A percentile compares a stretch with the other conserved stretches of the same genome.
Conservation (phyloP, 805 yeast genomes). For the Candida xyloterini region DNA sequence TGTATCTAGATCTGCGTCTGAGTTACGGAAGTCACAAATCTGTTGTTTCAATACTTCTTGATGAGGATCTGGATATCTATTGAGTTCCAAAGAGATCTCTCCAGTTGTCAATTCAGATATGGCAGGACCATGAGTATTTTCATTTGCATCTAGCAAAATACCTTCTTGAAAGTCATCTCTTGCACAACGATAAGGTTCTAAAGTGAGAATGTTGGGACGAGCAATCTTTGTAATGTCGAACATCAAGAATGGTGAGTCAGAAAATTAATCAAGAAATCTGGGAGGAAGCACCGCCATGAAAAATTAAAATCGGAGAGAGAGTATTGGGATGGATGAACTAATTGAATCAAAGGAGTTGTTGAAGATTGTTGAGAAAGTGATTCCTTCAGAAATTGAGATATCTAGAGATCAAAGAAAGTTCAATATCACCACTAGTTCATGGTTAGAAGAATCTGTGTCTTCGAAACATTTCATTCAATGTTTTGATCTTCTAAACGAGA, state of each 20-base stretch:
- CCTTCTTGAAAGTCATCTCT: conserved; percentile 93
- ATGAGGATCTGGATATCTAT: conserved; percentile 97
- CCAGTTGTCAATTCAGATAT: conserved; percentile 40
- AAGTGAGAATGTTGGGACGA: conserved; percentile 77
- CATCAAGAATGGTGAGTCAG: conserved; percentile 11
- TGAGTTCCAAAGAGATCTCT: conserved; percentile 56
- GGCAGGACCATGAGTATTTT: conserved; percentile 91
- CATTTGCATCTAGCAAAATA: conserved; percentile 89
- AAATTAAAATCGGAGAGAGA: neutral
- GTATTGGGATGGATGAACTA: neutral
- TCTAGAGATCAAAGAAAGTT: neutral
- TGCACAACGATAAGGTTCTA: conserved; percentile 95
- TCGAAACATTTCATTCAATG: conserved; percentile 9
- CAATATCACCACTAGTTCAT: neutral
- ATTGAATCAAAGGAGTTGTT: neutral
- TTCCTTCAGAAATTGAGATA: neutral
- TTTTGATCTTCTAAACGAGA: conserved; percentile 24
- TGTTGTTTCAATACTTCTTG: conserved; percentile 72
- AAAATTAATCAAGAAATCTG: too few species aligned
- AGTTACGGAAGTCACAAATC: conserved; percentile 69
- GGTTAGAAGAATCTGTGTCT: conserved; percentile 9
- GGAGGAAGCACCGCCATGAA: conserved; percentile 4
- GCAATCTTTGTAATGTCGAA: conserved; percentile 58
- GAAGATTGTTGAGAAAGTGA: neutral
- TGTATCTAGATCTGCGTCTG: conserved; percentile 32